Evolutionary conservation across 139 green algal species (phyloP).

Genomic region (Chlorella sp.): DNA sequence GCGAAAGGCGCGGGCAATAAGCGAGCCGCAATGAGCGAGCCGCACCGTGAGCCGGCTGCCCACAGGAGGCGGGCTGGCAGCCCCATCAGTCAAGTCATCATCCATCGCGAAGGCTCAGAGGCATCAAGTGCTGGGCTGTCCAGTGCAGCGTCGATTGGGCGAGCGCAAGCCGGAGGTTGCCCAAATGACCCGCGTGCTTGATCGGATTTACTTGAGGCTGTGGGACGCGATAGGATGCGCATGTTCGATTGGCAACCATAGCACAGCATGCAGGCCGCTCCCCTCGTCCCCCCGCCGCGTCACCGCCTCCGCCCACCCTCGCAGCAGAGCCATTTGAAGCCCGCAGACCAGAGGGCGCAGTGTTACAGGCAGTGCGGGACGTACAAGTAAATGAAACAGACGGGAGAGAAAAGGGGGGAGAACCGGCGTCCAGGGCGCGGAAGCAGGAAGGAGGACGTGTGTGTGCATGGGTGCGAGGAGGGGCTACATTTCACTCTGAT

Average conservation of each 20-base stretch:
- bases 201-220: not conserved
- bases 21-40: not conserved
- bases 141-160: no score
- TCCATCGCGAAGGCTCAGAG: not conserved
- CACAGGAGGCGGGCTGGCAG: not conserved
- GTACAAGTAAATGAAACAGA: constrained; percentile 31
- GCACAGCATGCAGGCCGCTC: not conserved
- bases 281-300: no score
- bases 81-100: not conserved
- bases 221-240: not conserved
- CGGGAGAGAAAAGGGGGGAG: not conserved
- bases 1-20: not conserved
- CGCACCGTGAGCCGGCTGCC: not conserved
- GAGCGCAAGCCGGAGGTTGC: no score
- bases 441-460: not conserved
- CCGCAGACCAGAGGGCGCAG: not conserved
- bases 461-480: not conserved
- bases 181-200: not conserved
- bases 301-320: not conserved
- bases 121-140: not conserved
- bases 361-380: constrained; percentile 27
- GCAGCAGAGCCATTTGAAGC: not conserved
- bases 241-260: not conserved
- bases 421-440: not conserved
- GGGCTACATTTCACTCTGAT: constrained; percentile 26